phyloP scores from a whole-genome alignment of 2,329 filamentous ascomycete species.

The Diaporthe citriasiana region DNA sequence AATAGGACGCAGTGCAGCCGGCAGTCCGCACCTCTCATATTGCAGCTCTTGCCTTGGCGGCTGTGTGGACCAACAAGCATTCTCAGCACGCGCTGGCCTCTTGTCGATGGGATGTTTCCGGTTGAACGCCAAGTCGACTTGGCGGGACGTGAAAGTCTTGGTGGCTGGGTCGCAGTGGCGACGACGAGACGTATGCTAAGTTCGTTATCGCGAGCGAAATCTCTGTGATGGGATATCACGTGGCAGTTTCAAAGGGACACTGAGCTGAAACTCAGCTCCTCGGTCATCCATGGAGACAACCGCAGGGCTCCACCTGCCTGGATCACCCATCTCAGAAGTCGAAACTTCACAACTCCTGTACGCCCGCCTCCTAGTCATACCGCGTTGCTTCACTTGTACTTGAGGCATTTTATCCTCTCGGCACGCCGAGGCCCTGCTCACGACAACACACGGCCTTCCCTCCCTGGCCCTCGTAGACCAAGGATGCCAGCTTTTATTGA shows the following conservation, averaged over 20 bases:
- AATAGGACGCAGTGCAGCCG: constrained; percentile 16
- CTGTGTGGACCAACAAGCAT: constrained; percentile 25
- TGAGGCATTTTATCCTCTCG: constrained; percentile 41
- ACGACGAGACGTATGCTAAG: constrained; percentile 10
- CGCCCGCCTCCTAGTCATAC: constrained; percentile 29
- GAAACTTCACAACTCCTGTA: constrained; percentile 39
- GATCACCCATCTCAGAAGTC: constrained; percentile 41
- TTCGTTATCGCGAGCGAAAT: constrained; percentile 14
- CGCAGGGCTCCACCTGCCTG: constrained; percentile 39
- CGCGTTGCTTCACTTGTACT: constrained; percentile 21
- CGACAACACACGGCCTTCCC: constrained; percentile 23
- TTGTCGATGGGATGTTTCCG: constrained; percentile 20
- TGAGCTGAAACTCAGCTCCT: constrained; percentile 40
- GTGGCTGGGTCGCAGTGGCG: constrained; percentile 33
- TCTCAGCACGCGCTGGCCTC: constrained; percentile 33
- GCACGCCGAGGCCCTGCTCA: constrained; percentile 22
- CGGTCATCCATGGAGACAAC: constrained; percentile 39
- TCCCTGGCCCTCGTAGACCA: constrained; percentile 26
- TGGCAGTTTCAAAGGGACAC: constrained; percentile 35
- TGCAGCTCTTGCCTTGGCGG: constrained; percentile 36
- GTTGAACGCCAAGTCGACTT: constrained; percentile 35
- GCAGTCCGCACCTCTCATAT: constrained; percentile 22
- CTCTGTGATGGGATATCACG: constrained; percentile 22
- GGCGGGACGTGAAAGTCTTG: constrained; percentile 36
- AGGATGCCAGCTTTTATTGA: constrained; percentile 40